phyloP scores from a whole-genome alignment of 352 stramenopile genomes.

The Globisporangium orthogonon region DNA sequence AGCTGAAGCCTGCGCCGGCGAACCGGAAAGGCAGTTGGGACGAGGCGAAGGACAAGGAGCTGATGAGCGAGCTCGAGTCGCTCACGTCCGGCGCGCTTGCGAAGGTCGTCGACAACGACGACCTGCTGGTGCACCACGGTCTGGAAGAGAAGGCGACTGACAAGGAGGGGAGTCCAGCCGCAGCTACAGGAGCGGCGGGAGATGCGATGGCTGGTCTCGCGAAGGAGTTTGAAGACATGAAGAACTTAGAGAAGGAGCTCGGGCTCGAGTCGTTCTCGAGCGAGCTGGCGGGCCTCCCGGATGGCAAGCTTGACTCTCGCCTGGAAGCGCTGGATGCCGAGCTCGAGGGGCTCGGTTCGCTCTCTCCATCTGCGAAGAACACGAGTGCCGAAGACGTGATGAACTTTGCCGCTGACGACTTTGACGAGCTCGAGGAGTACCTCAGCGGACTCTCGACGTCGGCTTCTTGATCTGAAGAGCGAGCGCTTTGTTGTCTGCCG shows the following conservation, averaged over 20 bases:
- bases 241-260: conserved; percentile 80
- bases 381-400: conserved; percentile 52
- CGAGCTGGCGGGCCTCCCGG: conserved; percentile 32
- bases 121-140: conserved; percentile 17
- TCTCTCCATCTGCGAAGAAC: conserved; percentile 40
- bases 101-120: conserved; percentile 30
- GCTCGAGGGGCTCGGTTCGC: conserved; percentile 48
- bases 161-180: conserved; percentile 1
- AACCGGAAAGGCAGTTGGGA: conserved; percentile 77
- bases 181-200: conserved; percentile 8
- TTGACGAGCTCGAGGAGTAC: conserved; percentile 86
- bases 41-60: conserved; percentile 79
- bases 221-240: conserved; percentile 79
- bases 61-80: conserved; percentile 84
- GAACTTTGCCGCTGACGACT: conserved; percentile 85
- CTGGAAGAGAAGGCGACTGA: conserved; percentile 41
- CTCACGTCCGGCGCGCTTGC: conserved; percentile 50
- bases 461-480: conserved; percentile 10
- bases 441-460: conserved; percentile 68
- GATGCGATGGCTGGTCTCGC: conserved; percentile 41
- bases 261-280: conserved; percentile 54
- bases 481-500: not conserved
- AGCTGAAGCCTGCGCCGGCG: conserved; percentile 19
- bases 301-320: conserved; percentile 52
- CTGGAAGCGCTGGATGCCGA: conserved; percentile 71